Conservation (phyloP, 1,284 basidiomycete species). For the Papiliotrema nemorosa region DNA sequence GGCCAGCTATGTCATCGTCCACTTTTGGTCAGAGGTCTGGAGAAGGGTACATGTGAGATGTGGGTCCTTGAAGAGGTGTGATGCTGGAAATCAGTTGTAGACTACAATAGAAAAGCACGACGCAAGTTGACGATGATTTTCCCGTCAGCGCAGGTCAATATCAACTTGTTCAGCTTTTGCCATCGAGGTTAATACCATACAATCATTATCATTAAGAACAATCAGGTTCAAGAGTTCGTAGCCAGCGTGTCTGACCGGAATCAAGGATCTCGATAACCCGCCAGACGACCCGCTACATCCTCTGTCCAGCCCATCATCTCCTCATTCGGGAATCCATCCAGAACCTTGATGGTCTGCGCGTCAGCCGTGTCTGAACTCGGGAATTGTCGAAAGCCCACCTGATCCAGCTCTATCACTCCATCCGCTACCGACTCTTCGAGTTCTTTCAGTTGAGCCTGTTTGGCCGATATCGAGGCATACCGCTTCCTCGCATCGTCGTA, state of each 20-base stretch:
- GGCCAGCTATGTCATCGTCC: constrained; percentile 4
- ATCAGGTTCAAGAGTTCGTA: not conserved
- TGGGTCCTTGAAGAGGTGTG: not conserved
- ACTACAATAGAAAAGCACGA: too few species aligned
- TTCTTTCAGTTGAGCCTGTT: constrained; percentile 34
- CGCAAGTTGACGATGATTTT: too few species aligned
- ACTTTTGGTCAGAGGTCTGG: not conserved
- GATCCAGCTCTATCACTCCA: constrained; percentile 40
- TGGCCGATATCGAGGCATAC: constrained; percentile 32
- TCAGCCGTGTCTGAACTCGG: not conserved
- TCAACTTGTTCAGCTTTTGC: too few species aligned
- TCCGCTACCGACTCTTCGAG: constrained; percentile 37
- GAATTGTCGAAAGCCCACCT: constrained; percentile 24
- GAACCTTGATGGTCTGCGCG: constrained; percentile 36
- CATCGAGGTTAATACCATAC: too few species aligned
- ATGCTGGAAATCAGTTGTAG: too few species aligned
- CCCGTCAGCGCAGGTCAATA: too few species aligned
- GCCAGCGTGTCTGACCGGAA: too few species aligned
- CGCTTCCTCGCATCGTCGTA: constrained; percentile 29
- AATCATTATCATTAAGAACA: too few species aligned
- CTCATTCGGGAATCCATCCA: constrained; percentile 40
- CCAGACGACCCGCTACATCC: constrained; percentile 11
- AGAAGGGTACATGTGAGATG: not conserved
- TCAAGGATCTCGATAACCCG: too few species aligned
- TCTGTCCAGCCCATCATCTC: constrained; percentile 46